Base-by-base conservation (phyloP, 2,329 filamentous ascomycete species). In the Ophiostoma ulmi region DNA sequence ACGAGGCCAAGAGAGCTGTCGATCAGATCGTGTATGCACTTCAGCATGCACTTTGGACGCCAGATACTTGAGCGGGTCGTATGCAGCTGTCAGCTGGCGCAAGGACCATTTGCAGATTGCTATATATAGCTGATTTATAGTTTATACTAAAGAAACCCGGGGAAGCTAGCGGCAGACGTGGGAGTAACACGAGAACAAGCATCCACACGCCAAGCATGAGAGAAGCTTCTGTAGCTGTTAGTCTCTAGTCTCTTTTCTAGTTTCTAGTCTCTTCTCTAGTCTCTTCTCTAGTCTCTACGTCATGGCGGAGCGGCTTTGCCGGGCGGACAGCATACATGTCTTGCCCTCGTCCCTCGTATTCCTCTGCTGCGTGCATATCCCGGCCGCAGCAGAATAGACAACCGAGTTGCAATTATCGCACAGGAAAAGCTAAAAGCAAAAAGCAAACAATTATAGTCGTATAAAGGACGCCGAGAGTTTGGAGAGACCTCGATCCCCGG, bases 61-160 rank as follows among this genome's bases (percentile, higher is more conserved):
- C 44, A 48, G 44, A 48, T n/a, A 20, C 44, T 20, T n/a, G 5
- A 7, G 17, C 5, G 17, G 44, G 17, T 48, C 44, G 44, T 48
- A 20, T 48, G 44, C 44, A 48, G 44, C 44, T 48, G 44, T 48
- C 44, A 48, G 44, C 17, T 48, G 44, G 17, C n/a, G 20, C 20
- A 48, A n/a, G 44, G 0, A 48, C 44, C 44, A n/a, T 20, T 5
- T 48, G n/a, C n/a, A 48, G 38, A 39, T n/a, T 48, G 20, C 44
- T 48, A 48, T 48, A 48, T 48, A 48, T 48, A 48, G 44, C 44
- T 20, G 44, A 64, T 38, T 31, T 35, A 64, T 64, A 38, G 61
- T 38, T 38, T 48, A 10, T 48, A 20, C 44, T 48, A 48, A 48
- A 17, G 17, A 48, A 48, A 48, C 44, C 17, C 44, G 44, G 44